phyloP scores from a whole-genome alignment of 2,329 filamentous ascomycete genomes.

The Hymenoscyphus occultus region DNA sequence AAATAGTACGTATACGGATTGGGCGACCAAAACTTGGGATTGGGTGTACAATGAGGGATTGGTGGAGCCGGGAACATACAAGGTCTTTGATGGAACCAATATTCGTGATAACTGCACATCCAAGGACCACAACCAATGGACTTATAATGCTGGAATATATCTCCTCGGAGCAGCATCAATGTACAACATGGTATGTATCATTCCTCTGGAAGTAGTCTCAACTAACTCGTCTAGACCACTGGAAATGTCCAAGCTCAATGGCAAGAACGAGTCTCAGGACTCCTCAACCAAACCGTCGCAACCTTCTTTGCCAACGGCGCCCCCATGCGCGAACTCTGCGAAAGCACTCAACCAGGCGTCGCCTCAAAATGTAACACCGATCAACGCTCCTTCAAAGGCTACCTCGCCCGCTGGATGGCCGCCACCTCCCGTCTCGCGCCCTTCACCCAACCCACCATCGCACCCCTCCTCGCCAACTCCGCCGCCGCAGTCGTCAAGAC shows the following conservation, averaged over 20 bases:
- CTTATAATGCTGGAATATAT: slow-evolving; percentile 66
- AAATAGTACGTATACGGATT: slow-evolving; percentile 72
- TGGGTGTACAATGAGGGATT: slow-evolving; percentile 60
- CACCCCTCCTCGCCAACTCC: slow-evolving; percentile 52
- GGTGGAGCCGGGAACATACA: slow-evolving; percentile 49
- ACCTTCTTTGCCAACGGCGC: slow-evolving; percentile 57
- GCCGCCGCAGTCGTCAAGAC: slow-evolving; percentile 52
- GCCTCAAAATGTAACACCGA: slow-evolving; percentile 55
- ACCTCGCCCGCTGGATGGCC: slow-evolving; percentile 59
- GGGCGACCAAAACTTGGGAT: slow-evolving; percentile 72
- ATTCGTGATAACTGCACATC: slow-evolving; percentile 55
- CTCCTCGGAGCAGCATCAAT: slow-evolving; percentile 54
- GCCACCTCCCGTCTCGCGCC: slow-evolving; percentile 62
- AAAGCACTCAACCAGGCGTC: slow-evolving; percentile 38
- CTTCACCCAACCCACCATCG: slow-evolving; percentile 51
- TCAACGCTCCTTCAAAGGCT: slow-evolving; percentile 62
- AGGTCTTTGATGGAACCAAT: slow-evolving; percentile 61
- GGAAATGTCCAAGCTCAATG: slow-evolving; percentile 41
- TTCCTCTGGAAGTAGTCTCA: not conserved
- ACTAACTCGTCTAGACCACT: slow-evolving; percentile 26
- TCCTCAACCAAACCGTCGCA: slow-evolving; percentile 48
- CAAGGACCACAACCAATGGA: slow-evolving; percentile 61
- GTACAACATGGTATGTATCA: slow-evolving; percentile 45
- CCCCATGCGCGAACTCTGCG: slow-evolving; percentile 61
- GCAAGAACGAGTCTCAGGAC: slow-evolving; percentile 54